phyloP scores from a whole-genome alignment of 768 basidiomycete genomes.

The Solioccasus polychromus region DNA sequence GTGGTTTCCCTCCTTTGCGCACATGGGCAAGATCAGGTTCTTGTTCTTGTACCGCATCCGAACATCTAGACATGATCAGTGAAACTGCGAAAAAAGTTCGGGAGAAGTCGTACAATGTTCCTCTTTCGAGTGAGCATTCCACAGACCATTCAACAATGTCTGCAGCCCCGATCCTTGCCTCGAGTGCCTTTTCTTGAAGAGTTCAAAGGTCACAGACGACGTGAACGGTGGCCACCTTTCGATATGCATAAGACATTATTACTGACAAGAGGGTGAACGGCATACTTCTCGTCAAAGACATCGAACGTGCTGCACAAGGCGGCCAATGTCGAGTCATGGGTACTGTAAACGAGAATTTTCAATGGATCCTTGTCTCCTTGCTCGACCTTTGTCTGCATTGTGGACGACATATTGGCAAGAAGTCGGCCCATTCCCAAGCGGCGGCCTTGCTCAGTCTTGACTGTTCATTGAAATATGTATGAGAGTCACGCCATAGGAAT shows the following conservation, averaged over 20 bases:
- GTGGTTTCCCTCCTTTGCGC: slow-evolving; percentile 65
- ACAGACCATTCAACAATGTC: slow-evolving; percentile 40
- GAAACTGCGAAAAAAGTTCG: neutral
- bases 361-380: slow-evolving; percentile 45
- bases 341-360: slow-evolving; percentile 66
- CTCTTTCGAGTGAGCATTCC: slow-evolving; percentile 25
- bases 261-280: neutral
- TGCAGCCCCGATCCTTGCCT: slow-evolving; percentile 32
- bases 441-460: slow-evolving; percentile 72
- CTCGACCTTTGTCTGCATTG: slow-evolving; percentile 58
- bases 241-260: slow-evolving; percentile 17
- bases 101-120: slow-evolving; percentile 42
- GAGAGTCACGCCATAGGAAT: neutral
- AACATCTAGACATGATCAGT: slow-evolving; percentile 41
- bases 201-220: slow-evolving; percentile 69
- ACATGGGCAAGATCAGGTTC: slow-evolving; percentile 59
- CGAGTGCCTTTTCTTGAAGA: slow-evolving; percentile 46
- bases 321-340: slow-evolving; percentile 72
- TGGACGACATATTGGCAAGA: slow-evolving; percentile 57
- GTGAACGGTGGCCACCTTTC: slow-evolving; percentile 72
- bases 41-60: slow-evolving; percentile 79
- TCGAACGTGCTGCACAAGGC: slow-evolving; percentile 63
- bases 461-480: slow-evolving; percentile 34
- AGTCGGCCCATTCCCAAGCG: slow-evolving; percentile 76
- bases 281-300: slow-evolving; percentile 67